Evolutionary conservation across 306 rosid species (phyloP), one percentile per base, ranked within the genome.

Genomic region (Alnus rubra): DNA sequence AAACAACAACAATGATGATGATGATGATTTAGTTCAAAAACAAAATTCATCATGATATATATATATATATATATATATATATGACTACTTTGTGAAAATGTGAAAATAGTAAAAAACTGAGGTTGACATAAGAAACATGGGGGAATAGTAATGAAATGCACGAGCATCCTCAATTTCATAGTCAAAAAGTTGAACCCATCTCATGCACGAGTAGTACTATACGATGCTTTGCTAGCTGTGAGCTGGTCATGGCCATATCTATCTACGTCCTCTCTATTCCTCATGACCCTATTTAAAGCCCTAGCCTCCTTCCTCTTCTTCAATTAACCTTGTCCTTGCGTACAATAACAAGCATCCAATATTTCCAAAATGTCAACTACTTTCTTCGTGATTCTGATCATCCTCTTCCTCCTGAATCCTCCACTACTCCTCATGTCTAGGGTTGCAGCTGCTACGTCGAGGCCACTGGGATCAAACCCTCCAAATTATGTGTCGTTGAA

Each of bases 221-320:
- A 74, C 80, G 67, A 81, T 76, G 75, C 82, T 76, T 83, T 19
- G 84, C 81, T 78, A 80, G 84, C 92, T 56, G 80, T 84, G 85
- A 84, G 83, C 81, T 88, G 89, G 78, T 82, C 82, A 84, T 74
- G 28, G 28, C 28, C 28, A 23, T 23, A 23, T 23, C 28, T 23
- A 80, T 81, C 88, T 63, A 4, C 49, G 63, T 56, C 82, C 69
- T 76, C 69, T 2, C 55, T 54, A 49, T 48, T 73, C 73, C 84
- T 76, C 86, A 87, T 82, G 96, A 86, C 2, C 84, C 91, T 87
- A 91, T 91, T 91, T 91, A 87, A 91, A 82, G 79, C 74, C 64
- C 30, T 50, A 70, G 54, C 39, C 18, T 48, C 37, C 71, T 73
- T 48, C 37, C 71, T 73, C 37, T 60, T n/a, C 76, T 37, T 3